Base-by-base conservation (phyloP, 257 asterid species). In the Penstemon barbatus region DNA sequence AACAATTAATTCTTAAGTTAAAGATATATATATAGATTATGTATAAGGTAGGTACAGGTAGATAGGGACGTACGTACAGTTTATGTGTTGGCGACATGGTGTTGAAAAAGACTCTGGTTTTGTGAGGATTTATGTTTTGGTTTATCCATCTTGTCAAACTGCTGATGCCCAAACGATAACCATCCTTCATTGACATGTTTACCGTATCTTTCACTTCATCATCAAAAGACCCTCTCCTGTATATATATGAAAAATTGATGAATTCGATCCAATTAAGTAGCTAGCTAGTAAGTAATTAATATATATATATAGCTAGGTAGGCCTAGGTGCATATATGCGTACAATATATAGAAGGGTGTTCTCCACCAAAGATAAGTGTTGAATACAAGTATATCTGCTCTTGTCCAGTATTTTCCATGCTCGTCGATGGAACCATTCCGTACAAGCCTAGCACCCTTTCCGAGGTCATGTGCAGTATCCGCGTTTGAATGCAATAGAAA, bases 351-450 rank as follows among this genome's bases (percentile, higher is more conserved):
- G 76, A 71, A 9, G 63, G 84, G 84, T 0, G 84, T 76, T 87
- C 82, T 85, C 90, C 90, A 82, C 90, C 90, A 85, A 52, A 82
- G 81, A 33, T 85, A 85, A 33, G 86, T 82, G 54, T 85, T 80
- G 80, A 85, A 85, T 4, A 85, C 86, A 58, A 82, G 60, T 13
- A 85, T 80, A 59, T 85, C 90, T 55, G 75, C 86, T 3, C 80
- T 86, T 76, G 78, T 85, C 90, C 90, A 85, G 51, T 74, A 65
- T 66, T 80, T 74, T 3, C 90, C 90, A 4, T 85, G 90, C 63
- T 77, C 72, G 49, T 75, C 78, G 6, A 85, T 85, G 0, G 90
- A 85, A 15, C 83, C 86, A 72, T 82, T 85, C 2, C 87, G 81
- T 0, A 85, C 90, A 6, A 80, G 61, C 63, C 87, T 76, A 42